Percentiles rank a stretch among this genome's conserved stretches.
These are phyloP conservation scores for Beauveria sp. DNA, from an alignment of 2,329 filamentous ascomycete species.

Conservation along the genomic window DNA sequence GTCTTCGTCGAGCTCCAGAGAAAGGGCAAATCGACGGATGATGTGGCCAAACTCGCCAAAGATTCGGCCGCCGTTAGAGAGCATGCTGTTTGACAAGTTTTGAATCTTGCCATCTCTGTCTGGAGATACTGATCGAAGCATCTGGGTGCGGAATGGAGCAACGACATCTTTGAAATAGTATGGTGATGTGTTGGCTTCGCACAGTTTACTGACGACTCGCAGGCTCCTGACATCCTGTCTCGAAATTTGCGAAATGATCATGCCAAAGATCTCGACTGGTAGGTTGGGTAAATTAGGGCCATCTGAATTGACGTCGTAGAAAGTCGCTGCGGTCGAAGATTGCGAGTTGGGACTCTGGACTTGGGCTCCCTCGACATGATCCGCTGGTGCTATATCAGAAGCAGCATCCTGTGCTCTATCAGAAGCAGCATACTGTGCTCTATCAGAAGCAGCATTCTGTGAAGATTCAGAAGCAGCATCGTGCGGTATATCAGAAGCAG, in stretches of 20 bases:
- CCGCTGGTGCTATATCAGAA: background rate
- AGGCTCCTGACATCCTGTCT: constrained; percentile 52
- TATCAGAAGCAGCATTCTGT: too few species aligned
- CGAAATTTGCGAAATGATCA: constrained; percentile 47
- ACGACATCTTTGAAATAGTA: constrained; percentile 56
- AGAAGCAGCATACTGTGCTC: too few species aligned
- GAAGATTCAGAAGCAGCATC: too few species aligned
- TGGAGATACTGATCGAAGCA: constrained; percentile 38
- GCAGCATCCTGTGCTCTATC: background rate
- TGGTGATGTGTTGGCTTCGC: constrained; percentile 47
- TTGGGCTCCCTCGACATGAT: background rate
- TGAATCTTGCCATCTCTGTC: constrained; percentile 18
- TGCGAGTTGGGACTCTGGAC: background rate
- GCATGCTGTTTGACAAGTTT: constrained; percentile 21
- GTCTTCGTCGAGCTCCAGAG: constrained; percentile 57
- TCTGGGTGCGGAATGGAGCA: constrained; percentile 56
- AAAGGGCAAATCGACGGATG: constrained; percentile 58
- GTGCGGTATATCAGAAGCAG: too few species aligned
- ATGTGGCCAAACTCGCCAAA: constrained; percentile 53
- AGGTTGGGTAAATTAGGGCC: background rate
- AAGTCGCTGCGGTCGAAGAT: background rate
- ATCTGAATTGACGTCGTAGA: background rate
- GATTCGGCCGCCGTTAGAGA: constrained; percentile 48
- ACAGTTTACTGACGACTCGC: constrained; percentile 53
- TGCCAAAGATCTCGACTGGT: constrained; percentile 55